phyloP scores from a whole-genome alignment of 441 rosid species.

The Kokia cookei region DNA sequence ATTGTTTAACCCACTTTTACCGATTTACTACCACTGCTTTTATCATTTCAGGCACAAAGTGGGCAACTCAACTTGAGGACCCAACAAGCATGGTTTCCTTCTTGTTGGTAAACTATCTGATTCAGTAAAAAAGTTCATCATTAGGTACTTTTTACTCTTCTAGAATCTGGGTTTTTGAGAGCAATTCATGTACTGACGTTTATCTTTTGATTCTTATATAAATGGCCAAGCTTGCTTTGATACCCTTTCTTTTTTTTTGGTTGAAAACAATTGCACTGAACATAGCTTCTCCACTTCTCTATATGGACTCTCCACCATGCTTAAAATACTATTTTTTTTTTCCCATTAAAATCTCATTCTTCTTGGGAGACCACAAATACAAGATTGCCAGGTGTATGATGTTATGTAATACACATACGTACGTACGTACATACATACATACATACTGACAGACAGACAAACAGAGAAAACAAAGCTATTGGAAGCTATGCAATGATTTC shows the following conservation, averaged over 20 bases:
- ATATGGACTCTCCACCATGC: conserved; percentile 47
- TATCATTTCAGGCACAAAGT: conserved; percentile 15
- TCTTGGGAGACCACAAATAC: conserved; percentile 19
- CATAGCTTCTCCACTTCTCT: conserved; percentile 20
- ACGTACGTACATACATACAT: too few species aligned
- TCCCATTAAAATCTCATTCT: conserved; percentile 38
- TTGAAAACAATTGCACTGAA: conserved; percentile 25
- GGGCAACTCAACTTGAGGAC: conserved; percentile 9
- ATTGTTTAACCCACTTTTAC: background rate
- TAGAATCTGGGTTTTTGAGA: background rate
- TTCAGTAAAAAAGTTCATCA: background rate
- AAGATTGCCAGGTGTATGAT: background rate
- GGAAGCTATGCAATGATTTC: conserved; percentile 41
- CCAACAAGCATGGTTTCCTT: background rate
- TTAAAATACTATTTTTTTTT: conserved; percentile 10
- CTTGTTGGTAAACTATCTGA: background rate
- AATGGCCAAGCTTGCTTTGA: conserved; percentile 8
- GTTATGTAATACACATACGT: too few species aligned
- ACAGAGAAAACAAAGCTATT: conserved; percentile 23
- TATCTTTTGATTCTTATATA: background rate
- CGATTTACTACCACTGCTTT: conserved; percentile 3
- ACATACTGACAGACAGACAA: background rate
- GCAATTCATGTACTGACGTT: background rate
- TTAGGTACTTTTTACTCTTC: background rate
- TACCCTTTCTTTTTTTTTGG: conserved; percentile 13